Percentiles rank a stretch among this genome's conserved stretches.
Conservation (phyloP, 169 alveolate species). For the Eimeria acervulina region DNA sequence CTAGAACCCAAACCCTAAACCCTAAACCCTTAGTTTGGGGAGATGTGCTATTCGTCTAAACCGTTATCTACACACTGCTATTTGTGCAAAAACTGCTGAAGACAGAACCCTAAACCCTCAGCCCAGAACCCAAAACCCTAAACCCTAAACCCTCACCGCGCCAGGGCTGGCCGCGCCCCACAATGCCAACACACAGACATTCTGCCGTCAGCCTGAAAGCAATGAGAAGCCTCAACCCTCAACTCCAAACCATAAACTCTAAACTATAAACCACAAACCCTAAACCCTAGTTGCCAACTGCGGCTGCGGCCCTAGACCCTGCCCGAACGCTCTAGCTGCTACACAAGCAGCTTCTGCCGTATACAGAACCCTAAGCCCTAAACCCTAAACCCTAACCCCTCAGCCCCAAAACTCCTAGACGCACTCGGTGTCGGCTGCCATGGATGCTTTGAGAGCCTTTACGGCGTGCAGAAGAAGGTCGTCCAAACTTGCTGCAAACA, state of each 20-base stretch:
- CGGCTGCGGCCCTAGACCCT: background rate
- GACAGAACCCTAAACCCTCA: background rate
- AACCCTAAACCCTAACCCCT: background rate
- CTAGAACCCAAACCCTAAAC: conserved; percentile 40
- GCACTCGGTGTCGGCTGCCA: conserved; percentile 84
- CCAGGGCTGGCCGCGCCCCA: conserved; percentile 84
- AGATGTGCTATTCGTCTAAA: background rate
- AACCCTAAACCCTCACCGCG: conserved; percentile 79
- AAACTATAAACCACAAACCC: too few species aligned
- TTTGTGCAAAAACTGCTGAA: background rate
- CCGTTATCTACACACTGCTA: background rate
- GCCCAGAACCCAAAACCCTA: background rate
- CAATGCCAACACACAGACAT: conserved; percentile 79
- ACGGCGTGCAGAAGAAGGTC: conserved; percentile 81
- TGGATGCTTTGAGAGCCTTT: conserved; percentile 83
- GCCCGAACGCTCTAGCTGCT: background rate
- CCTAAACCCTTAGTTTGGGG: background rate
- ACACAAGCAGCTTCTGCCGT: background rate
- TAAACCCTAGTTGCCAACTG: background rate
- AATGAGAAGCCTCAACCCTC: conserved; percentile 1
- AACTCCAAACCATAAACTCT: conserved; percentile 1
- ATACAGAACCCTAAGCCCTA: conserved; percentile 57
- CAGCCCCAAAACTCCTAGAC: background rate
- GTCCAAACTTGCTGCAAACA: conserved; percentile 74
- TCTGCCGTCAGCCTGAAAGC: conserved; percentile 83